Evolutionary conservation across 2,329 filamentous ascomycete genomes (phyloP), one percentile per base, ranked within the genome.

Genomic region (Triangularia verruculosa): DNA sequence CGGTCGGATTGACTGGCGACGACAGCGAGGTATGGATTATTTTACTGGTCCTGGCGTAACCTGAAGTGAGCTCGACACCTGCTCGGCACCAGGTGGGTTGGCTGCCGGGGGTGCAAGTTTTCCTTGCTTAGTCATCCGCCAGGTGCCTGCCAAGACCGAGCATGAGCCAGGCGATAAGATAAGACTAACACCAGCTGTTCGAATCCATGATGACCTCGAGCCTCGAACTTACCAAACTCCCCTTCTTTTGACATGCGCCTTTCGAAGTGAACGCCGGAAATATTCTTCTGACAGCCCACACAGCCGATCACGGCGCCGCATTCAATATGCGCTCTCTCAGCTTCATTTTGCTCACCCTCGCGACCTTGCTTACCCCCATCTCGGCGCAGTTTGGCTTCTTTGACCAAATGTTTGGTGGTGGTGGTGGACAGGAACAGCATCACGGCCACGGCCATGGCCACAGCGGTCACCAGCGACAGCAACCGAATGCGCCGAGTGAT

Each of bases 301-400:
- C 39, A 3, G 7, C 20, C 5, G 15, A 39, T 7, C 1, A 43
- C 3, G 2, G 9, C 15, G 17, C 24, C 17, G 8, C n/a, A 27
- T 6, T 27, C 15, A 13, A n/a, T 27, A 79, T 79, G 77, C 72
- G 67, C 53, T 64, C 72, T 64, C 62, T 72, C 12, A 61, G 63
- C 28, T 57, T 76, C 34, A 66, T 73, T n/a, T 61, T 83, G 59
- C 74, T 92, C 15, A 78, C 90, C 57, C 76, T 92, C 27, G 73
- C 91, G 64, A 78, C 85, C 66, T 17, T 59, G 13, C 27, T 43
- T 4, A 59, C 57, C 9, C 77, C 86, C 15, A 87, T 83, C 3
- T 80, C 84, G 63, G 92, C 92, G 11, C 94, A 98, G 78, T 98
- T 98, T 77, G 90, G 92, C 74, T 97, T 99, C 85, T 99, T 98